Evolutionary conservation across 805 yeast species (phyloP).

Genomic region (Ogataea degrootiae): DNA sequence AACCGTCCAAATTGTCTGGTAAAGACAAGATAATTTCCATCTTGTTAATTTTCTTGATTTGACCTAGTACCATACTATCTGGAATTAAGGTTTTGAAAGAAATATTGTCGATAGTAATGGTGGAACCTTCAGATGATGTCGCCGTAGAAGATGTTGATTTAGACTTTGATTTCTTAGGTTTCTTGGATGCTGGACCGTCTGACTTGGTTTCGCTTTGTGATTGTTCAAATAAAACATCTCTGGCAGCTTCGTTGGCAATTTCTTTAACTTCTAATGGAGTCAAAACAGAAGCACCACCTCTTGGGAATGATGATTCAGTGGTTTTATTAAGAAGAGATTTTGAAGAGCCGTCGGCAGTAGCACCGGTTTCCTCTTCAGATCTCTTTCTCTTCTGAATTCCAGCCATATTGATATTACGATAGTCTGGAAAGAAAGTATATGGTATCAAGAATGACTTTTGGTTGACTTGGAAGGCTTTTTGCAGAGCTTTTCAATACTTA

Average conservation of each 20-base stretch:
- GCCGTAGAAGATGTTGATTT: conserved; percentile 22
- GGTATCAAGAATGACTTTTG: too few relatives aligned
- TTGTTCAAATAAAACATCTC: conserved; percentile 70
- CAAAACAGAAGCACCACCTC: conserved; percentile 89
- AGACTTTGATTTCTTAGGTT: conserved; percentile 24
- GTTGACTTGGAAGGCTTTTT: too few relatives aligned
- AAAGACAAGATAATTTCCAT: conserved; percentile 65
- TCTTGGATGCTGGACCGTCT: conserved; percentile 19
- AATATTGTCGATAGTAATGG: conserved; percentile 55
- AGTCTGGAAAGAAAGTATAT: too few relatives aligned
- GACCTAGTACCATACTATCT: conserved; percentile 77
- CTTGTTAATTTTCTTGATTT: conserved; percentile 54
- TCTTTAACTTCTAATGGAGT: conserved; percentile 89
- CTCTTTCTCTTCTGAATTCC: conserved; percentile 42
- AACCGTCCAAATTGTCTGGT: conserved; percentile 79
- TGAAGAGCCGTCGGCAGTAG: conserved; percentile 7
- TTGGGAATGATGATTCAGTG: conserved; percentile 70
- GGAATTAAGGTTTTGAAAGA: conserved; percentile 58
- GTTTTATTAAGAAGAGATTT: conserved; percentile 24
- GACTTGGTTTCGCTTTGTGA: conserved; percentile 4
- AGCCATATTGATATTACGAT: conserved; percentile 6
- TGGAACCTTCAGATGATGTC: conserved; percentile 23
- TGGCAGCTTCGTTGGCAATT: conserved; percentile 87
- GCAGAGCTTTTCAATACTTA: too few relatives aligned
- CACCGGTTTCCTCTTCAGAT: conserved; percentile 31